Conservation (phyloP, 805 yeast species). For the Lipomyces mesembrius region DNA sequence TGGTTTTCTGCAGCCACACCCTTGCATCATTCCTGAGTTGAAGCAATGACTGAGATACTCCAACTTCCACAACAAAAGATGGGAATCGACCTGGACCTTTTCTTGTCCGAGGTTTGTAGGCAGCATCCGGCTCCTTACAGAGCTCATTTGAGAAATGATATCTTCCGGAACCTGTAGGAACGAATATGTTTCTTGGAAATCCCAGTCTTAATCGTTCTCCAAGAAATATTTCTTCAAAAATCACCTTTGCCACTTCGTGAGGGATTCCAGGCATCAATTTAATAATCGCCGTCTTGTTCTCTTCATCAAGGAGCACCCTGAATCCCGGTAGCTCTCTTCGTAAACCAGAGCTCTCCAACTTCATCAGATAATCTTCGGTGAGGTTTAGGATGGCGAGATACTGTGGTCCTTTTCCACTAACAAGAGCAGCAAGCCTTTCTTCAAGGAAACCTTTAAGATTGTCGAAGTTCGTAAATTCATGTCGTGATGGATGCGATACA, state of each 20-base stretch:
- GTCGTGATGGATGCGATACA: slow-evolving; percentile 1
- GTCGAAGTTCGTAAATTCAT: background rate
- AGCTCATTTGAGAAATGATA: background rate
- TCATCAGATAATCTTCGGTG: background rate
- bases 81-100: background rate
- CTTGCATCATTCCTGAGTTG: background rate
- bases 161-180: background rate
- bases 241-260: background rate
- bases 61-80: slow-evolving; percentile 1
- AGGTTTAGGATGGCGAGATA: background rate
- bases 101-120: background rate
- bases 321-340: background rate
- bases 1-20: background rate
- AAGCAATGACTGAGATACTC: slow-evolving; percentile 3
- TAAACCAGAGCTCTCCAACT: background rate
- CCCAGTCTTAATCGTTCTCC: background rate
- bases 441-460: background rate
- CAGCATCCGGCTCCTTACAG: background rate
- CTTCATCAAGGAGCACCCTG: background rate
- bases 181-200: background rate
- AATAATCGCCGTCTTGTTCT: slow-evolving; percentile 2
- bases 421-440: background rate
- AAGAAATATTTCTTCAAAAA: background rate
- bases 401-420: slow-evolving; percentile 3
- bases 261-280: background rate